Conservation (phyloP, 1,139 yeast species). For the Casaregolazyma suthepensis region DNA sequence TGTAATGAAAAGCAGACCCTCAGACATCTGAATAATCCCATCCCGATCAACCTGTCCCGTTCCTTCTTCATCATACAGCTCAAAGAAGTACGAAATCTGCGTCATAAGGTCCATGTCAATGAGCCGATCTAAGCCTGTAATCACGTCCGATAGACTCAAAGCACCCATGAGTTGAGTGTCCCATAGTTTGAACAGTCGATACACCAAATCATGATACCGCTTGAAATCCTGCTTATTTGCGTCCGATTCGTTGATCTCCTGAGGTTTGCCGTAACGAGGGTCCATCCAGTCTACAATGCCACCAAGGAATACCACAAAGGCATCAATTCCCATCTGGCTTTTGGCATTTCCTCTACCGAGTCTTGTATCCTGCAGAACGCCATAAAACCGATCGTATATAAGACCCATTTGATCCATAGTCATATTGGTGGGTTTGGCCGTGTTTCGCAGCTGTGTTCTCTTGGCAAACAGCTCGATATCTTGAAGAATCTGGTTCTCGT, state of each 20-base stretch:
- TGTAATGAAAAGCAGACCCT: constrained; percentile 75
- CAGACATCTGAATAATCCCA: constrained; percentile 76
- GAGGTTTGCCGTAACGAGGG: constrained; percentile 23
- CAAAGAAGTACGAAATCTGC: constrained; percentile 70
- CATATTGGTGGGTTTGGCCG: constrained; percentile 66
- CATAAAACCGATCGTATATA: constrained; percentile 79
- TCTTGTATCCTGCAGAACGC: constrained; percentile 66
- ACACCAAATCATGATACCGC: constrained; percentile 45
- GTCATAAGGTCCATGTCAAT: constrained; percentile 72
- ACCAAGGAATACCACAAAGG: constrained; percentile 67
- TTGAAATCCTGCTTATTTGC: constrained; percentile 12
- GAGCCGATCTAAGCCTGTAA: constrained; percentile 64
- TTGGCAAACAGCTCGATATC: constrained; percentile 89
- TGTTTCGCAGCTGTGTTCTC: constrained; percentile 80
- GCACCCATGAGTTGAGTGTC: constrained; percentile 50
- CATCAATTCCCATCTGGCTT: constrained; percentile 63
- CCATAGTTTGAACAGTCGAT: constrained; percentile 66
- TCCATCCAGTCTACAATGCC: constrained; percentile 75
- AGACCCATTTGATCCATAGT: constrained; percentile 54
- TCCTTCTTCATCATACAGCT: constrained; percentile 59
- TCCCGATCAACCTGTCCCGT: constrained; percentile 68
- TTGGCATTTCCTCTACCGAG: constrained; percentile 55
- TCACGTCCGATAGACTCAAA: constrained; percentile 63
- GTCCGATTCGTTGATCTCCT: neutral
- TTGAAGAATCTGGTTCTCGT: constrained; percentile 70